Conservation (phyloP, 2,329 filamentous ascomycete genomes). For the Hansfordia pulvinata region DNA sequence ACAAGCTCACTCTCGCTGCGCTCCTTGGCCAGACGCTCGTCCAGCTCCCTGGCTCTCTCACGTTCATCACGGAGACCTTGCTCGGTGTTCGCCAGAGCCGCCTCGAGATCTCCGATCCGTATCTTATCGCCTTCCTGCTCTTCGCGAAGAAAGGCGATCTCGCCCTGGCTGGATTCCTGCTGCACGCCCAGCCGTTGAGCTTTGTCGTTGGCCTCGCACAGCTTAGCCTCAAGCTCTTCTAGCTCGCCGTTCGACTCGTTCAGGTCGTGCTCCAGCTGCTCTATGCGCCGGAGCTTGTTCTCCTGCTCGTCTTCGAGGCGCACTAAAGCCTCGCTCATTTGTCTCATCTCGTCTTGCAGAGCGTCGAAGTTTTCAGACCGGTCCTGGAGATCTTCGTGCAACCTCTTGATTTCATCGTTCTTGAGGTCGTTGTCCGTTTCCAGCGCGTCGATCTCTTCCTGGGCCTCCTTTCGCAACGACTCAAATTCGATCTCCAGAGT, state of each 20-base stretch:
- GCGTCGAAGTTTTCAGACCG: slow-evolving; percentile 78
- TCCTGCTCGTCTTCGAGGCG: slow-evolving; percentile 82
- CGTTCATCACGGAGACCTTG: slow-evolving; percentile 72
- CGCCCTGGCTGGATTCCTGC: slow-evolving; percentile 80
- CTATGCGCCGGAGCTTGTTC: slow-evolving; percentile 63
- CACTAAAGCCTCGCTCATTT: slow-evolving; percentile 75
- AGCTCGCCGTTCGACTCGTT: slow-evolving; percentile 76
- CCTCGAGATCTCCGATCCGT: slow-evolving; percentile 87
- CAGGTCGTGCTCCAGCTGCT: slow-evolving; percentile 72
- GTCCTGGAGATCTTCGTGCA: slow-evolving; percentile 60
- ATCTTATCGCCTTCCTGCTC: slow-evolving; percentile 98
- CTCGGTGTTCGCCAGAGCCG: slow-evolving; percentile 65
- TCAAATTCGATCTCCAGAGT: slow-evolving; percentile 49
- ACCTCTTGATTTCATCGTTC: slow-evolving; percentile 53
- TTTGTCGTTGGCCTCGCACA: slow-evolving; percentile 78
- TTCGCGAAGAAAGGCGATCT: slow-evolving; percentile 89
- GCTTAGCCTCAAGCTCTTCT: slow-evolving; percentile 70
- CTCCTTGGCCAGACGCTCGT: slow-evolving; percentile 66
- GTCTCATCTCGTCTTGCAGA: slow-evolving; percentile 88
- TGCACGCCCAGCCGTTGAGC: slow-evolving; percentile 79
- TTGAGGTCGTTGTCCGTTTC: slow-evolving; percentile 63
- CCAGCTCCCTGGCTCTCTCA: slow-evolving; percentile 59
- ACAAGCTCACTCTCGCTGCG: slow-evolving; percentile 77
- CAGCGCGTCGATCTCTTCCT: slow-evolving; percentile 52
- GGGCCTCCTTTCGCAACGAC: slow-evolving; percentile 45